Conservation (phyloP, 768 basidiomycete genomes). For the Pisolithus microcarpus region DNA sequence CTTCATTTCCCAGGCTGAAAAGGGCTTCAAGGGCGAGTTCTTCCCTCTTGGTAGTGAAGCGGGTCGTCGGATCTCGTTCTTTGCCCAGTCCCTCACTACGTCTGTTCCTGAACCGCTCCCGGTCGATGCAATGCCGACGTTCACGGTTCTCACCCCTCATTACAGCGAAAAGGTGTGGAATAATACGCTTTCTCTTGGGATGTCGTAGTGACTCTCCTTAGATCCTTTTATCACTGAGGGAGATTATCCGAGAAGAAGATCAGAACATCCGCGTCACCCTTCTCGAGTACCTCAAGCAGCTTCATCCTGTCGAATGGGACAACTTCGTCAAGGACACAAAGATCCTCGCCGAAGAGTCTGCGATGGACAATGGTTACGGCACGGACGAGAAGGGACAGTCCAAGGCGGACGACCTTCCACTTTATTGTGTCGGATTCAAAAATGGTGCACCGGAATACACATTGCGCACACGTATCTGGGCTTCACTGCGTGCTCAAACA, state of each 20-base stretch:
- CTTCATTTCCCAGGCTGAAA: slow-evolving; percentile 94
- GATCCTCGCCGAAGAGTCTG: slow-evolving; percentile 94
- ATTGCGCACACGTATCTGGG: slow-evolving; percentile 98
- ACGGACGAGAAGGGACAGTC: slow-evolving; percentile 78
- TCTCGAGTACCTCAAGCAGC: slow-evolving; percentile 95
- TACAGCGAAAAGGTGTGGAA: slow-evolving; percentile 88
- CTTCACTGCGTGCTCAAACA: slow-evolving; percentile 96
- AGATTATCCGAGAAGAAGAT: slow-evolving; percentile 98
- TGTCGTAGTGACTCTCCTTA: slow-evolving; percentile 19
- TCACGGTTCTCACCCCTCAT: slow-evolving; percentile 96
- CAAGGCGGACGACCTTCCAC: slow-evolving; percentile 89
- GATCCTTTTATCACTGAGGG: slow-evolving; percentile 92
- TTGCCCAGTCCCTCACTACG: slow-evolving; percentile 96
- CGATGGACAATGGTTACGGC: slow-evolving; percentile 73
- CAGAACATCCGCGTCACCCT: slow-evolving; percentile 95
- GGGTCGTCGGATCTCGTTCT: slow-evolving; percentile 96
- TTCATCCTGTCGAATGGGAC: slow-evolving; percentile 98
- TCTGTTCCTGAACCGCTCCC: slow-evolving; percentile 87
- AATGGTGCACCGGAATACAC: slow-evolving; percentile 98
- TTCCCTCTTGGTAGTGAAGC: slow-evolving; percentile 95
- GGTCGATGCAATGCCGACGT: slow-evolving; percentile 99
- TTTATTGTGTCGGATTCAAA: slow-evolving; percentile 99
- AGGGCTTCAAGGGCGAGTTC: slow-evolving; percentile 78
- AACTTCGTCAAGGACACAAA: slow-evolving; percentile 99
- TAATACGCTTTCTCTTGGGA: neutral